Base-by-base conservation (phyloP, 208 protist species). In the Crithidia fasciculata region DNA sequence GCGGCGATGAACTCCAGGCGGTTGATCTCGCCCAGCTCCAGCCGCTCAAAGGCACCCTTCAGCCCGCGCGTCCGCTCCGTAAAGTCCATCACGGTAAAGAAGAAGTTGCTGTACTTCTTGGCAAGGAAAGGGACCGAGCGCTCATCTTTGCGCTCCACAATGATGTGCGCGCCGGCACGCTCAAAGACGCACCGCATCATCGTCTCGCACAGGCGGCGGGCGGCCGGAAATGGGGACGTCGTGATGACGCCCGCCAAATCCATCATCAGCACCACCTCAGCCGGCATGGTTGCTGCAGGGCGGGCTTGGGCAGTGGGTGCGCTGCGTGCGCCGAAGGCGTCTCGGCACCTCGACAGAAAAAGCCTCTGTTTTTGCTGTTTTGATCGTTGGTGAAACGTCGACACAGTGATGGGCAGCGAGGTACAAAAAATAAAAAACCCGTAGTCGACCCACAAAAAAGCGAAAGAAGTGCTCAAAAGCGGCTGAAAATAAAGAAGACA, bases 141-240 rank as follows among this genome's bases (percentile, higher is more conserved):
- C 58, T 82, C 66, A 56, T 72, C 74, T 4, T 68, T 77, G 47
- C 72, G 68, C 63, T 81, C 69, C 16, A 71, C 63, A 41, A 85
- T 74, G 50, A 94, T 74, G 76, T 89, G 85, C n/a, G 85, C 69
- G 10, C 72, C 83, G 9, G 86, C 82, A 5, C 85, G 76, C 52
- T 91, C 83, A 74, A 92, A 92, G 5, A 92, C 86, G 72, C 83
- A 90, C 39, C 71, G 74, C 89, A 94, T 92, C 79, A 91, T 83
- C 28, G 68, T 78, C 83, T 91, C 89, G 18, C 86, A 85, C 37
- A 94, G 80, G 1, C 86, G 81, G 8, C 89, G 84, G 5, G 81
- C 80, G 8, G 87, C 89, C 3, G 84, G 86, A 62, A 91, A 91
- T 37, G 86, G 85, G 15, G 83, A 89, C 3, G 87, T 86, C 40